Evolutionary conservation across 2,329 filamentous ascomycete genomes (phyloP), one percentile per base, ranked within the genome.

Genomic region (Apiospora rasikravindrae): DNA sequence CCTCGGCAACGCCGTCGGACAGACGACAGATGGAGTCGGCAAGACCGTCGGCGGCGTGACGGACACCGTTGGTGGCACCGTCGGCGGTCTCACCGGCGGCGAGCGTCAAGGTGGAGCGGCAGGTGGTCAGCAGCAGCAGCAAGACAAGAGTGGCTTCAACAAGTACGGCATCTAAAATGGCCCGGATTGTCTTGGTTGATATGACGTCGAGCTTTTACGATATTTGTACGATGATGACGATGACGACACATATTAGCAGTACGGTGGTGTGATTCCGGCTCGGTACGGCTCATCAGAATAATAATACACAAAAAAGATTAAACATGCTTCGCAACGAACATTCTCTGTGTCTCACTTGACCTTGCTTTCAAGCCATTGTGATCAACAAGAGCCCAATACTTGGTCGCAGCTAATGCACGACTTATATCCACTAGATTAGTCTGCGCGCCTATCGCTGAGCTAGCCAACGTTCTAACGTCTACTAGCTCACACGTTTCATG

Each of bases 141-240:
- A 40, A 26, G 64, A 64, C 2, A 73, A 74, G 5, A 24, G 70
- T 26, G 72, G 69, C 2, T 81, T 81, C 71, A 77, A 77, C 74
- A 78, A 75, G 61, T 81, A 78, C 70, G 77, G 77, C 29, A 78
- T 78, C 57, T 78, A 74, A 74, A 29, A 2, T 22, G 2, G n/a
- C n/a, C 16, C 8, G 13, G 16, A 4, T 26, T 57, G 1, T n/a
- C 10, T 26, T 53, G 40, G 40, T 10, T 8, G 45, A n/a, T 2
- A 51, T 33, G 51, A 19, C 14, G 51, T 33, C 26, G 19, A 29
- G 3, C 19, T 57, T 57, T 33, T 33, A 57, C 51, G 51, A 57
- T 33, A 57, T 33, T 37, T 61, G 53, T 61, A 61, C 53, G 53
- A 61, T 61, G 29, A 19, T 61, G 53, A 61, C 37, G 16, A 37